Evolutionary conservation across 805 yeast genomes (phyloP), one percentile per base, ranked within the genome.

Genomic region (Millerozyma acaciae): DNA sequence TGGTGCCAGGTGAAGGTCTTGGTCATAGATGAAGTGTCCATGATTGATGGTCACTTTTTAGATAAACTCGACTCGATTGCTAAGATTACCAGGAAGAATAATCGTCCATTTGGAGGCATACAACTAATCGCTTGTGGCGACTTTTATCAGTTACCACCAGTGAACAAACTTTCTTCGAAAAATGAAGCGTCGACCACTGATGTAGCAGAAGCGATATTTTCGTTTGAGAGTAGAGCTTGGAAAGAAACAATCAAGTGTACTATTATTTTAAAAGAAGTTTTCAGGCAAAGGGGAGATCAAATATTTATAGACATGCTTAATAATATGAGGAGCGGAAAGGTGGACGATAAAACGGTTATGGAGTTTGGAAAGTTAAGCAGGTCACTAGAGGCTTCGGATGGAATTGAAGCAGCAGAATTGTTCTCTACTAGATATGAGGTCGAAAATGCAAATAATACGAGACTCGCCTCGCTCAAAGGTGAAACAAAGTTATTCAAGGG

Each of bases 81-180:
- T 0, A 66, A 72, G 43, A 57, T 53, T 15, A 36, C 84, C 6
- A 57, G 80, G 22, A 59, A 57, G 29, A 65, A 51, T 35, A 48
- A 55, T 7, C 34, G 43, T 21, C 89, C 94, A 1, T 84, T 84
- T 65, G 95, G 95, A 16, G 93, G 93, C 0, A 78, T 84, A 15
- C 95, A 84, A 46, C 48, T 84, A 12, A 70, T 84, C 20, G 72
- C 80, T 10, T 79, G 86, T 61, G 94, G 95, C 5, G 95, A 84
- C 53, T 84, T 84, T 51, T 84, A 75, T 52, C 95, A 84, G 50
- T 57, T 84, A 27, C 95, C 95, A 0, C 95, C 95, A 0, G 86
- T 80, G 6, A 55, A 65, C 9, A 68, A 57, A 34, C 6, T 19
- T 8, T 20, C 19, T 20, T 25, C 23, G 9, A n/a, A 16, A 18